A percentile compares a stretch with the other conserved stretches of the same genome.
phyloP scores from a whole-genome alignment of 139 green algal species.

The Chlamydomonas urium region DNA sequence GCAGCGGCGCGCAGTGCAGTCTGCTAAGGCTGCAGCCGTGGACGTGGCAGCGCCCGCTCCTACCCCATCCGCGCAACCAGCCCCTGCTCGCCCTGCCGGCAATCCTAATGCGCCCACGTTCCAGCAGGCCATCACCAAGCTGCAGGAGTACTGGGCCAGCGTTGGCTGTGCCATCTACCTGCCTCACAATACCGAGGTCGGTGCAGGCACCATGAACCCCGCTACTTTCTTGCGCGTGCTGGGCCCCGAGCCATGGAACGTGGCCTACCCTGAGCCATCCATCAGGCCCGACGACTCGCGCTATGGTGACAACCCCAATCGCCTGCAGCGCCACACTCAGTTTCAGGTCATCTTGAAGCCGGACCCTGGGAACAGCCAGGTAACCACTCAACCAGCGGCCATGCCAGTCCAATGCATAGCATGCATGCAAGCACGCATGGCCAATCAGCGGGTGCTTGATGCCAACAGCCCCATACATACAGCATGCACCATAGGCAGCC shows the following conservation, averaged over 20 bases:
- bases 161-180: constrained; percentile 85
- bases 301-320: constrained; percentile 98
- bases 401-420: no score
- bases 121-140: constrained; percentile 83
- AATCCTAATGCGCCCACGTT: constrained; percentile 66
- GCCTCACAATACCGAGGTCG: constrained; percentile 91
- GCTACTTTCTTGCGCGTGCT: constrained; percentile 93
- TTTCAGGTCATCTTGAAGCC: constrained; percentile 99
- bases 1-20: no score
- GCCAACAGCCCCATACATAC: no score
- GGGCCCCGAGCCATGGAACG: constrained; percentile 93
- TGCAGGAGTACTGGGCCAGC: constrained; percentile 88
- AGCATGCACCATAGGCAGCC: no score
- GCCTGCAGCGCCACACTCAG: constrained; percentile 97
- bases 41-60: no score
- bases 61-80: no score
- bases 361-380: constrained; percentile 89
- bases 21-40: no score
- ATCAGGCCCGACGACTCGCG: constrained; percentile 94
- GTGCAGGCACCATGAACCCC: constrained; percentile 98
- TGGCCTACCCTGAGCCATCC: constrained; percentile 91
- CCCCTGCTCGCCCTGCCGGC: no score
- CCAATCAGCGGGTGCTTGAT: no score
- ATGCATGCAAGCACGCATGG: no score
- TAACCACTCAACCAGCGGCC: no score